These are phyloP conservation scores for Oryza glaberrima DNA, from an alignment of 176 grass and related monocot species.

Conservation along the genomic window DNA sequence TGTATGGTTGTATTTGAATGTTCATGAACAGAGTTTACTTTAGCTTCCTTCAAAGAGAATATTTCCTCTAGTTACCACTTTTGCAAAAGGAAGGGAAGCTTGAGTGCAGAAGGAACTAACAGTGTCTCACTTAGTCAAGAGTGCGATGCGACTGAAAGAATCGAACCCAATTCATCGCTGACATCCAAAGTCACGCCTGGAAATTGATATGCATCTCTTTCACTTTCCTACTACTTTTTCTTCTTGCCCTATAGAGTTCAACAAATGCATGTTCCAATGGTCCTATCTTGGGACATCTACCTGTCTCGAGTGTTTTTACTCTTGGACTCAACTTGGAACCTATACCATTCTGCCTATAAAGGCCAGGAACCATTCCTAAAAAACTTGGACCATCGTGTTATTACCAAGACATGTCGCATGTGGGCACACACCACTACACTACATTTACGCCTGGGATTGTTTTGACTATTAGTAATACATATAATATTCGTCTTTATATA, in stretches of 20 bases:
- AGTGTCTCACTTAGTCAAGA: background rate
- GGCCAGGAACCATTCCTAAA: background rate
- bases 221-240: background rate
- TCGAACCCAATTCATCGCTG: slow-evolving; percentile 15
- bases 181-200: background rate
- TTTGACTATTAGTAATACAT: too few species aligned
- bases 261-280: background rate
- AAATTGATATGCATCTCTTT: background rate
- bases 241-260: too few species aligned
- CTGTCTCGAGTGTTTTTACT: background rate
- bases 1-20: background rate
- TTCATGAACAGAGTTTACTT: background rate
- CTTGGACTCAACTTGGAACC: background rate
- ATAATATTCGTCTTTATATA: too few species aligned
- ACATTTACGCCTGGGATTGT: too few species aligned
- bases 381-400: background rate
- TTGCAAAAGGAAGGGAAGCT: background rate
- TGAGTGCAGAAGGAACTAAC: background rate
- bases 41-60: background rate
- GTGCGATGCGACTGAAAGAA: background rate
- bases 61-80: background rate
- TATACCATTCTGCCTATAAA: background rate
- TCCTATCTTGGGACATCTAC: background rate
- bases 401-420: too few species aligned
- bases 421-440: too few species aligned